Evolutionary conservation across 2,329 filamentous ascomycete species (phyloP).

Genomic region (Fusarium sp.): DNA sequence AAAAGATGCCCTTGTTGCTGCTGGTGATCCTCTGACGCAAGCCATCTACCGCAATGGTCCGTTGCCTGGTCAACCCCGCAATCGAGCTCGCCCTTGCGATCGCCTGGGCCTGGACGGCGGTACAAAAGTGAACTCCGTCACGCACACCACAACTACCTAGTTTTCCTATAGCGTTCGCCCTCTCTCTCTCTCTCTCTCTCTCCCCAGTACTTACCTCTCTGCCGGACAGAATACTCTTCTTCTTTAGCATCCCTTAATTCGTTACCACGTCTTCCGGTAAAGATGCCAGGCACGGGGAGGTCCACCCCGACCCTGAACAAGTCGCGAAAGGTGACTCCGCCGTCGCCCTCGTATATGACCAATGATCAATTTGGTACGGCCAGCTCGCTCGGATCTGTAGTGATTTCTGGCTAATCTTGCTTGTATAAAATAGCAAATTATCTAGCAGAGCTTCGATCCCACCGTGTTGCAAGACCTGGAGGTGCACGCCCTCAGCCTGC

Average conservation of each 20-base stretch:
- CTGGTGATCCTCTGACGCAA: slow-evolving; percentile 36
- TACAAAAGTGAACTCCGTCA: slow-evolving; percentile 32
- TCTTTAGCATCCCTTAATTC: slow-evolving; percentile 27
- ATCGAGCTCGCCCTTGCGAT: slow-evolving; percentile 19
- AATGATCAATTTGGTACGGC: slow-evolving; percentile 70
- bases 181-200: slow-evolving; percentile 3
- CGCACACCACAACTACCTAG: slow-evolving; percentile 21
- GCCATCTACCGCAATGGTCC: slow-evolving; percentile 14
- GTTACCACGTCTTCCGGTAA: slow-evolving; percentile 29
- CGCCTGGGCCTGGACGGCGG: neutral
- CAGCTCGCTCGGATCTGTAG: neutral
- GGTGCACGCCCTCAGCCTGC: slow-evolving; percentile 71
- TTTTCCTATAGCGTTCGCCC: slow-evolving; percentile 12
- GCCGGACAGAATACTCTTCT: slow-evolving; percentile 31
- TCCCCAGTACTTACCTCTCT: slow-evolving; percentile 19
- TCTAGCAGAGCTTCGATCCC: slow-evolving; percentile 73
- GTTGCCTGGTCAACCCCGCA: slow-evolving; percentile 45
- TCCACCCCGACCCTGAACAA: slow-evolving; percentile 47
- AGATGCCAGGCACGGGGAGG: slow-evolving; percentile 47
- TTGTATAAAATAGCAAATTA: slow-evolving; percentile 65
- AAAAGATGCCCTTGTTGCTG: slow-evolving; percentile 34
- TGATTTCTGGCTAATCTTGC: slow-evolving; percentile 32
- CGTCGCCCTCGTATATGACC: slow-evolving; percentile 69
- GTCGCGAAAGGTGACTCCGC: slow-evolving; percentile 65
- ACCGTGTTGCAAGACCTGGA: slow-evolving; percentile 70